Evolutionary conservation across 2,329 filamentous ascomycete species (phyloP).

Genomic region (Aulographum hederae): DNA sequence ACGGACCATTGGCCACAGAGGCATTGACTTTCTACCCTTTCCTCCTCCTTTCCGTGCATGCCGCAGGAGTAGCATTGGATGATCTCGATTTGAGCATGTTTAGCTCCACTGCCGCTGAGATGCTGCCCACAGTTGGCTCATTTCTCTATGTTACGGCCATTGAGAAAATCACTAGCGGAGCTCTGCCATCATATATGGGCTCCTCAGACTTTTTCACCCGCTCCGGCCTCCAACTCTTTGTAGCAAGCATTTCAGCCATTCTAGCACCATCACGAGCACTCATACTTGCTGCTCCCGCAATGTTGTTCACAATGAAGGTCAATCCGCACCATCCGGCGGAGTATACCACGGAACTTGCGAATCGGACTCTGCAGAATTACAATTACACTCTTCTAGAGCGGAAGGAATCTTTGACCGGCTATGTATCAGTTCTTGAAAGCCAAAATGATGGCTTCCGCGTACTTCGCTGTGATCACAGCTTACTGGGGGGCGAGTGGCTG

Average conservation of each 20-base stretch:
- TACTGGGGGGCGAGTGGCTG: slow-evolving; percentile 85
- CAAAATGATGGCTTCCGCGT: slow-evolving; percentile 52
- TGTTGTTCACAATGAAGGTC: slow-evolving; percentile 50
- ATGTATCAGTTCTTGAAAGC: slow-evolving; percentile 78
- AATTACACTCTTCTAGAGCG: slow-evolving; percentile 66
- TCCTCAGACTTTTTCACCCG: slow-evolving; percentile 47
- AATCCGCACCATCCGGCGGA: slow-evolving; percentile 58
- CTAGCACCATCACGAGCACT: slow-evolving; percentile 52
- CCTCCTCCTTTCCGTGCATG: slow-evolving; percentile 20
- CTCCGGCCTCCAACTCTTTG: slow-evolving; percentile 49
- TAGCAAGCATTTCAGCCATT: slow-evolving; percentile 46
- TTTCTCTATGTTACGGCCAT: slow-evolving; percentile 43
- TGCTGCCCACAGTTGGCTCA: slow-evolving; percentile 44
- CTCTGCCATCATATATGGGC: slow-evolving; percentile 36
- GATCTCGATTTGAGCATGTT: slow-evolving; percentile 36
- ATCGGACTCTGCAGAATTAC: slow-evolving; percentile 42
- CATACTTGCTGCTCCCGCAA: slow-evolving; percentile 48
- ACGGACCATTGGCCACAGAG: slow-evolving; percentile 63
- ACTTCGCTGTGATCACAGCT: slow-evolving; percentile 83
- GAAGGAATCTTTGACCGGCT: slow-evolving; percentile 74
- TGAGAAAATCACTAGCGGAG: slow-evolving; percentile 20
- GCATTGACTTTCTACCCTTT: slow-evolving; percentile 45
- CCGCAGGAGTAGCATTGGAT: slow-evolving; percentile 37
- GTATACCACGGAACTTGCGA: slow-evolving; percentile 41
- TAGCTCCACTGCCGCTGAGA: slow-evolving; percentile 40